Evolutionary conservation across 2,329 filamentous ascomycete genomes (phyloP), one percentile per base, ranked within the genome.

Genomic region (Thielaviopsis euricoi): DNA sequence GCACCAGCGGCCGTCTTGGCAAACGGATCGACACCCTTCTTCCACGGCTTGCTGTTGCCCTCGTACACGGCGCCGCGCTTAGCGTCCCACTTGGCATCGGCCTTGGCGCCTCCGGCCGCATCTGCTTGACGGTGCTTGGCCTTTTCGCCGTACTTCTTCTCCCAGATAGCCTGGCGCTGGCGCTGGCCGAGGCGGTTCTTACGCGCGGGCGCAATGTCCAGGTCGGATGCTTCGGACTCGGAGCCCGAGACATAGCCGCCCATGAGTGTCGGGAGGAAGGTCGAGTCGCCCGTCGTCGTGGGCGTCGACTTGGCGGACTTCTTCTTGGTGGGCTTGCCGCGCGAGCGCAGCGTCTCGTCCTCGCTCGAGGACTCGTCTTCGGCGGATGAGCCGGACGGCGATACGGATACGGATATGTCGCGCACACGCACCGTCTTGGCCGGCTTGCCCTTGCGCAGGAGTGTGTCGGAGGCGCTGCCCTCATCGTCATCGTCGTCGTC

Each of bases 161-260:
- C 87, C 74, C 82, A 86, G 60, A 93, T 85, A 23, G 82, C 80
- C 66, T 87, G 85, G 9, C 87, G 80, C n/a, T 85, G 86, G 50
- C 82, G 78, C 70, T 94, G 87, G 3, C 87, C 87, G 52, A 81
- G 76, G 22, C 86, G 77, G 65, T 91, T 90, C 70, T 89, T 90
- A 64, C 81, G 80, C 0, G 75, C 70, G 0, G 74, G 74, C 6
- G 78, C 79, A 1, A 76, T 69, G 56, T 89, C 86, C 22, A 87
- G 72, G 62, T 86, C 83, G 0, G 83, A 86, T 6, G 78, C 79
- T 19, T 61, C 59, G 0, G 78, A 81, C 63, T 87, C 86, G 9
- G 83, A 87, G 52, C 85, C 86, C 1, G 86, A 89, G 64, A 87
- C 79, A 71, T 91, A 94, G 58, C 86, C 86, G 21, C 82, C 84